Evolutionary conservation across 140 eudicot genomes (phyloP).

Genomic region (Oenanthe javanica): DNA sequence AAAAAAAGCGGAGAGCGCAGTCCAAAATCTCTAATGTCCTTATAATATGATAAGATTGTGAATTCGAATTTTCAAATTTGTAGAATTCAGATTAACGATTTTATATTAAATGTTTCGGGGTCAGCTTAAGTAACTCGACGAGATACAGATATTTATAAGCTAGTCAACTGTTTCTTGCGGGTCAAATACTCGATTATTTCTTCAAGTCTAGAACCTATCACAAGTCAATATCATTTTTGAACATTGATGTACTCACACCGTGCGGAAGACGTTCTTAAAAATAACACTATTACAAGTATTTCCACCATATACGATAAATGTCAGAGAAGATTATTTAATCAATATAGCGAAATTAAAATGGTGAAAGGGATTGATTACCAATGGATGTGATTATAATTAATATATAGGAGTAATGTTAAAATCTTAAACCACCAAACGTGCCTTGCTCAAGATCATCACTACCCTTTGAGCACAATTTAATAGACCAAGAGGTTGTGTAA

Average conservation of each 20-base stretch:
- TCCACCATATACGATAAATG: neutral
- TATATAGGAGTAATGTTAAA: neutral
- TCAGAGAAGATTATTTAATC: neutral
- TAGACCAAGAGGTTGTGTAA: no score
- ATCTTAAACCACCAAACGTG: conserved; percentile 3
- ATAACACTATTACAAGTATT: no score
- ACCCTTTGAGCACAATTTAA: neutral
- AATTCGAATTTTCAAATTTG: no score
- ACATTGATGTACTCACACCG: neutral
- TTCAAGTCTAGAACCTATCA: neutral
- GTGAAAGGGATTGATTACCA: neutral
- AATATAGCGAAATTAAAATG: neutral
- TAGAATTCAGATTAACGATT: no score
- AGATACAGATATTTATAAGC: neutral
- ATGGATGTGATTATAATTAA: neutral
- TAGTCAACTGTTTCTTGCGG: neutral
- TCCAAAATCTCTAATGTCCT: no score
- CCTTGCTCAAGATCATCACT: neutral
- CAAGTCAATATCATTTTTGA: no score
- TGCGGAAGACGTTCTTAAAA: conserved; percentile 1
- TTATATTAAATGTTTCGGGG: neutral
- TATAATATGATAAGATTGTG: no score
- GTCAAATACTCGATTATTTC: conserved; percentile 9
- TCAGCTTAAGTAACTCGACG: neutral
- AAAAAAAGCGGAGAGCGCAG: no score